Conservation (phyloP, 805 yeast species). For the Blastobotrys muscicola region DNA sequence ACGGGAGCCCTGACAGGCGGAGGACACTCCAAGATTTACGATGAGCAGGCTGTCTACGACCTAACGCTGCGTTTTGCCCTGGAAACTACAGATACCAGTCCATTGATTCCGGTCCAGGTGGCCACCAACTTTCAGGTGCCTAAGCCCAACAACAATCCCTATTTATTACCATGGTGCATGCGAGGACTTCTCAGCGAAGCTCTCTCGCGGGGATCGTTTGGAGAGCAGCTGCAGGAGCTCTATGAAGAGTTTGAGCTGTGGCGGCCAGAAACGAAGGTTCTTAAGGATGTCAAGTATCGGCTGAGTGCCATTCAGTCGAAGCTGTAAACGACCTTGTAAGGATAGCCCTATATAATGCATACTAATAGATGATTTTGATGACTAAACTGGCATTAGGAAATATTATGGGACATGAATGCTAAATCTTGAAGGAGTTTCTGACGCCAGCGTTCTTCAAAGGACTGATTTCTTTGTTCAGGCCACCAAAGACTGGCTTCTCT, state of each 20-base stretch:
- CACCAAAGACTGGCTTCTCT: background rate
- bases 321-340: constrained; percentile 10
- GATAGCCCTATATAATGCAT: background rate
- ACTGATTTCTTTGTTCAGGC: constrained; percentile 2
- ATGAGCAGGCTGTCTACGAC: constrained; percentile 76
- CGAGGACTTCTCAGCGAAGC: constrained; percentile 70
- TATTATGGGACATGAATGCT: background rate
- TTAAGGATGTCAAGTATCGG: constrained; percentile 78
- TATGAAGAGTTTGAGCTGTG: constrained; percentile 70
- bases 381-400: background rate
- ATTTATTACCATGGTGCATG: constrained; percentile 85
- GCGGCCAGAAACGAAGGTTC: constrained; percentile 75
- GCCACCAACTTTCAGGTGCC: constrained; percentile 44
- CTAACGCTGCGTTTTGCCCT: constrained; percentile 65
- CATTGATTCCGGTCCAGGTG: constrained; percentile 20
- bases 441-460: constrained; percentile 1
- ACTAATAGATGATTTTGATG: background rate
- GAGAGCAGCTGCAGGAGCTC: constrained; percentile 49
- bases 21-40: constrained; percentile 86
- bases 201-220: constrained; percentile 31
- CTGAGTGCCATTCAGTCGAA: constrained; percentile 43
- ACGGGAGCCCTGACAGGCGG: constrained; percentile 93
- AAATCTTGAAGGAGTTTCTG: background rate
- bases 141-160: constrained; percentile 56
- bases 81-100: constrained; percentile 57